phyloP scores from a whole-genome alignment of 2,329 filamentous ascomycete species.

The Aspergillus quadrilineatus region DNA sequence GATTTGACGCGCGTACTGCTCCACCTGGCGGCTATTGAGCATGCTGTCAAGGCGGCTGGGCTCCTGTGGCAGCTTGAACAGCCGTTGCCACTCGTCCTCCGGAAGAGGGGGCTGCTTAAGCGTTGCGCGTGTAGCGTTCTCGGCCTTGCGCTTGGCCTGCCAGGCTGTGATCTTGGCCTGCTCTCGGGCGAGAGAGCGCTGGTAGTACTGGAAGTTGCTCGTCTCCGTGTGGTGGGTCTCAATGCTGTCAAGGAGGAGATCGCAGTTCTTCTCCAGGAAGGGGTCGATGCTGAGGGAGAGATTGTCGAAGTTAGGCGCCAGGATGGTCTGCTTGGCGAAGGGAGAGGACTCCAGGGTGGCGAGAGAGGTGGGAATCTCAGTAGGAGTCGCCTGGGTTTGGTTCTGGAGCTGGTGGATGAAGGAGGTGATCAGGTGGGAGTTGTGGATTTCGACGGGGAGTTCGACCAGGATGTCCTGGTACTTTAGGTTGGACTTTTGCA shows the following conservation, averaged over 20 bases:
- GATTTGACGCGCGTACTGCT: slow-evolving; percentile 96
- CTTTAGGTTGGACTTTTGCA: slow-evolving; percentile 89
- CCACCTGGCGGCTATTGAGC: slow-evolving; percentile 91
- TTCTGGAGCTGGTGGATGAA: slow-evolving; percentile 89
- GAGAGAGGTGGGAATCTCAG: slow-evolving; percentile 75
- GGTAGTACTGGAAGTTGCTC: slow-evolving; percentile 99
- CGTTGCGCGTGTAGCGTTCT: slow-evolving; percentile 80
- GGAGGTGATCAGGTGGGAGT: slow-evolving; percentile 93
- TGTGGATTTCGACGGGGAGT: slow-evolving; percentile 85
- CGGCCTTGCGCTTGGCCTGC: slow-evolving; percentile 94
- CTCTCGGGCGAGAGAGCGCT: slow-evolving; percentile 87
- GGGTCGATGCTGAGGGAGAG: slow-evolving; percentile 94
- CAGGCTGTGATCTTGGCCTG: slow-evolving; percentile 95
- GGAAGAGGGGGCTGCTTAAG: slow-evolving; percentile 87
- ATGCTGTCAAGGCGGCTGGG: slow-evolving; percentile 90
- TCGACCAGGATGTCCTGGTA: slow-evolving; percentile 94
- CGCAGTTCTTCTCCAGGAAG: slow-evolving; percentile 97
- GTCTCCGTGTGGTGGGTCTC: slow-evolving; percentile 97
- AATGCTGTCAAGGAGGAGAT: slow-evolving; percentile 92
- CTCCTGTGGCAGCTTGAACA: slow-evolving; percentile 97
- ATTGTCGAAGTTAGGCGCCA: slow-evolving; percentile 84
- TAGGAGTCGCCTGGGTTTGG: slow-evolving; percentile 62
- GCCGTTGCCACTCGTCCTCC: slow-evolving; percentile 96
- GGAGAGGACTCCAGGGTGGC: slow-evolving; percentile 70
- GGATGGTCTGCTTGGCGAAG: slow-evolving; percentile 58